These are phyloP conservation scores for Amaranthus palmeri DNA, from an alignment of 148 eudicot genomes.

Conservation along the genomic window DNA sequence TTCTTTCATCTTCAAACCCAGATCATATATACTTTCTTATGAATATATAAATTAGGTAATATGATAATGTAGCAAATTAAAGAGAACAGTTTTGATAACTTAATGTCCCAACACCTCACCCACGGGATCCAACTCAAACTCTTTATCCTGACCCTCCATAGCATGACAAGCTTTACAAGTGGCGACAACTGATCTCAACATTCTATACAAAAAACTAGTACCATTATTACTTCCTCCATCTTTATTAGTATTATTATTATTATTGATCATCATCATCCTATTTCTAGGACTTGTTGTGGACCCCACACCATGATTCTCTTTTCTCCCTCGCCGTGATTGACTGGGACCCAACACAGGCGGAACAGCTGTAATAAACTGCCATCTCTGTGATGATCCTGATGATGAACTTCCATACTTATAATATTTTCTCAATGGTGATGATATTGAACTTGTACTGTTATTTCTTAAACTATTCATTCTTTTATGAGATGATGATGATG, in stretches of 20 bases:
- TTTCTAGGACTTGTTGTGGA: slow-evolving; percentile 22
- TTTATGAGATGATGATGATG: slow-evolving; percentile 11
- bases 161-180: slow-evolving; percentile 76
- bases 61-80: no score
- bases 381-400: slow-evolving; percentile 39
- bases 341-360: slow-evolving; percentile 46
- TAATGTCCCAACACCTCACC: slow-evolving; percentile 16
- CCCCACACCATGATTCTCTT: slow-evolving; percentile 17
- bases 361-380: slow-evolving; percentile 56
- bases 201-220: slow-evolving; percentile 36
- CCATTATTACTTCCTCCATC: background rate
- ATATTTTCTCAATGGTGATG: slow-evolving; percentile 10
- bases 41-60: no score
- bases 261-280: slow-evolving; percentile 15
- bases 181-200: slow-evolving; percentile 47
- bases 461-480: slow-evolving; percentile 19
- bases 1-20: no score
- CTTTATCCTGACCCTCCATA: slow-evolving; percentile 34
- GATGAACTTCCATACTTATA: slow-evolving; percentile 5
- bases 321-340: slow-evolving; percentile 29
- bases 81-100: background rate
- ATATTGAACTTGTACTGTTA: slow-evolving; percentile 6
- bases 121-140: slow-evolving; percentile 24
- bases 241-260: background rate
- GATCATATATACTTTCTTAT: no score